Evolutionary conservation across 345 rosid species (phyloP), one percentile per base, ranked within the genome.

Genomic region (Camelina hispida): DNA sequence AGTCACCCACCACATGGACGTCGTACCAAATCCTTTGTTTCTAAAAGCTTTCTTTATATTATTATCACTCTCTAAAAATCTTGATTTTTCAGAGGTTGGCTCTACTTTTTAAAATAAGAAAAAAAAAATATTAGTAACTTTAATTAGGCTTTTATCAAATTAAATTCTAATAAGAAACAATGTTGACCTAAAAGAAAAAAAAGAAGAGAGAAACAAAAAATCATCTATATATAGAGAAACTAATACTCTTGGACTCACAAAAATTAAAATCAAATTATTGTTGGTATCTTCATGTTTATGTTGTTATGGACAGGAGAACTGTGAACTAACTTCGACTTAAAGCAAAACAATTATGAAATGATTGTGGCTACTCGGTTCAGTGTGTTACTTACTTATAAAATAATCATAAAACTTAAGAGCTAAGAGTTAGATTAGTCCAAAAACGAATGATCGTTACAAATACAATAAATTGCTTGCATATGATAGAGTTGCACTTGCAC

Each of bases 1-100:
- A 77, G 13, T 23, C 75, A 77, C 66, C 80, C 53, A 77, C 71
- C 80, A 77, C 71, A 63, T 77, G 75, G 75, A 69, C 75, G 80
- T 63, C 35, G 37, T 63, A 77, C 75, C 80, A 77, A 55, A 63
- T 55, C 34, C 48, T 69, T 63, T 42, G 30, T 61, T 52, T 50
- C 12, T 25, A 12, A 15, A 15, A 15, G n/a, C 37, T 25, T 37
- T 57, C 40, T 35, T 37, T 54, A 34, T 16, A 22, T 66, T 17
- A 35, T 47, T 58, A 66, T 56, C 18, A 56, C 3, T 61, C 9
- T 35, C 30, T 23, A 50, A 8, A 13, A 4, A 14, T 6, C 25
- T 56, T 44, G 11, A 1, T 15, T 47, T 30, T 47, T 18, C 35
- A 14, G 74, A 34, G 30, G 16, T 17, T 62, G 62, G 25, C 70